Percentiles rank a stretch among this genome's conserved stretches.
Evolutionary conservation across 2,329 filamentous ascomycete genomes (phyloP).

Genomic region (Penicillium sp.): DNA sequence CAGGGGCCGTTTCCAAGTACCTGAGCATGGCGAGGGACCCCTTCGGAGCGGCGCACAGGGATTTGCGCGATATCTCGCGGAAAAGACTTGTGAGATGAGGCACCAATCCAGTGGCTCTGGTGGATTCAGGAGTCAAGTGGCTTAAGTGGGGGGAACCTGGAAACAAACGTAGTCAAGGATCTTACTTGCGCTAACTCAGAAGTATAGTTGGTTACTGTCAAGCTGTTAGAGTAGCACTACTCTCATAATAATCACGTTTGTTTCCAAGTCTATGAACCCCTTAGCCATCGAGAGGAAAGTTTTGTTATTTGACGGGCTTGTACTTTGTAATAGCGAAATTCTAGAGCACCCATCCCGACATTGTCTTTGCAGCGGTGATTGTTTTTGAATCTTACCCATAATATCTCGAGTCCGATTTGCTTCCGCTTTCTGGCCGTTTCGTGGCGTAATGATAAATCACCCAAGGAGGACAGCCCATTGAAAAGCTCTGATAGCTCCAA

Average conservation of each 20-base stretch:
- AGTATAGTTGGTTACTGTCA: neutral
- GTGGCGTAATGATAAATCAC: conserved; percentile 7
- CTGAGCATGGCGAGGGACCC: neutral
- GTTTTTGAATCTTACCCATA: neutral
- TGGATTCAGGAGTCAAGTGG: neutral
- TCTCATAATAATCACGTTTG: neutral
- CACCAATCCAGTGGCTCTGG: neutral
- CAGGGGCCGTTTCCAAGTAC: neutral
- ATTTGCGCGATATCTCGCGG: neutral
- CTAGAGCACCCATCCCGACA: neutral
- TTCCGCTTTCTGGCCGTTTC: neutral
- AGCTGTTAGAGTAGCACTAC: neutral
- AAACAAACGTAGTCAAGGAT: neutral
- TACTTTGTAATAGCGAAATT: too few relatives aligned
- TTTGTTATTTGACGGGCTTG: neutral
- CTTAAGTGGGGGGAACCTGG: neutral
- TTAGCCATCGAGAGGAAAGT: neutral
- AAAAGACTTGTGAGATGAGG: neutral
- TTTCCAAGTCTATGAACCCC: neutral
- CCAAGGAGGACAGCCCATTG: neutral
- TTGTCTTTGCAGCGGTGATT: too few relatives aligned
- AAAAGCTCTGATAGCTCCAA: neutral
- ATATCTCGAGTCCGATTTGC: neutral
- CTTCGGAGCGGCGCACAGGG: neutral
- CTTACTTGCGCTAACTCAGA: neutral